Conservation (phyloP, 2,329 filamentous ascomycete species). For the Calonectria hongkongensis region DNA sequence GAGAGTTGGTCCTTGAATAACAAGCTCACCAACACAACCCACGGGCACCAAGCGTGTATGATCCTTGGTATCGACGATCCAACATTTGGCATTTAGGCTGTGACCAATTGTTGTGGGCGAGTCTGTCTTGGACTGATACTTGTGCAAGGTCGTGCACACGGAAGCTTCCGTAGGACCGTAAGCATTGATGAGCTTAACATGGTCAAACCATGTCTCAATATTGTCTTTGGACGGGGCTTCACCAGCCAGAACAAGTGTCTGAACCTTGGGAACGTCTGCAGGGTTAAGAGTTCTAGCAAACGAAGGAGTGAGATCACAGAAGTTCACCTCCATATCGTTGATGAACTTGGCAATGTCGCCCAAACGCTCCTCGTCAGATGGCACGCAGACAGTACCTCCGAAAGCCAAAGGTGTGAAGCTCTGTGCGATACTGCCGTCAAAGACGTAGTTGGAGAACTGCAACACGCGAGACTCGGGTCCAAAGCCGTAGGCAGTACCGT, state of each 20-base stretch:
- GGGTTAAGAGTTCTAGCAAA: conserved; percentile 29
- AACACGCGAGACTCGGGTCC: not conserved
- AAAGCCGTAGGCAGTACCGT: conserved; percentile 5
- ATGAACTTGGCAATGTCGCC: conserved; percentile 6
- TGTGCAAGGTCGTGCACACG: conserved; percentile 10
- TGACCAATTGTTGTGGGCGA: conserved; percentile 14
- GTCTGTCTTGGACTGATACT: not conserved
- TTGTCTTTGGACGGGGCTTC: conserved; percentile 22
- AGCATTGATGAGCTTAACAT: conserved; percentile 16
- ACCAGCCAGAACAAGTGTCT: conserved; percentile 26
- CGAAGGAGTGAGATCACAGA: conserved; percentile 22
- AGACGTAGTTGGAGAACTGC: conserved; percentile 12
- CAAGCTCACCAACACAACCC: conserved; percentile 8
- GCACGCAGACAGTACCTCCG: conserved; percentile 24
- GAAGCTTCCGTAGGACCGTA: conserved; percentile 8
- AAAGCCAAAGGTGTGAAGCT: conserved; percentile 10
- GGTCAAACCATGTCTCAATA: conserved; percentile 21
- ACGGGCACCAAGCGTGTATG: not conserved
- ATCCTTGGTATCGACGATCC: conserved; percentile 13
- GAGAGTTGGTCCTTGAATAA: conserved; percentile 4
- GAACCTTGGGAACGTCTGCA: not conserved
- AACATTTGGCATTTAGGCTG: conserved; percentile 56
- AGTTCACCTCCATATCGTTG: conserved; percentile 2
- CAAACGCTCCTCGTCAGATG: conserved; percentile 27
- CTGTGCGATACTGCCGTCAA: conserved; percentile 1